Evolutionary conservation across 352 stramenopile species (phyloP), one percentile per base, ranked within the genome.

Genomic region (Pythium chondricola): DNA sequence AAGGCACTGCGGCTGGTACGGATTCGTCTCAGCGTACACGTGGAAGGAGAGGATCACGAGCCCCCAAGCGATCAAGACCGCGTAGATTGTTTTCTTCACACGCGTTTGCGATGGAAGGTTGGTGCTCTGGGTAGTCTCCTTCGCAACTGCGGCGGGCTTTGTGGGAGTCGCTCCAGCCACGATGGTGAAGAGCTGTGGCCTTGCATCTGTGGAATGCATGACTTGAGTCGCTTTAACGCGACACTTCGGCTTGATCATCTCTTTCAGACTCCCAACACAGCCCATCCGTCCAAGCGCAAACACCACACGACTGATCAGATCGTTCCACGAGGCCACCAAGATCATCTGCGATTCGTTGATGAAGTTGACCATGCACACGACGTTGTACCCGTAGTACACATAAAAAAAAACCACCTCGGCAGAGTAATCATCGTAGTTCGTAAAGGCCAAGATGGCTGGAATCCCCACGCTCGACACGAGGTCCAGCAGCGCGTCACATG

Each of bases 301-400:
- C 7, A 40, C 4, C 4, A 40, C 21, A 13, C 29, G 27, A 21
- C 29, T 40, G 29, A 40, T 6, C 29, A 50, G 18, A 38, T 50
- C 43, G n/a, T 9, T 36, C 43, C 43, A 50, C 7, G 43, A 50
- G 14, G 17, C 30, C 17, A 50, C 27, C 6, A 50, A 13, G 11
- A 50, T 9, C n/a, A 50, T 14, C 21, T 40, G 43, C 13, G 29
- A 50, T 20, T 50, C 43, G 29, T 50, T 50, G 5, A 40, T 26
- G 30, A 40, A 9, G 30, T 50, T 38, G 43, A 50, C 20, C 5
- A 50, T 6, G 27, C 43, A 50, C 7, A n/a, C 30, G 43, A 40
- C 31, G 43, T 50, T 40, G 43, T 50, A 50, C 43, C 27, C 38
- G 38, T 27, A 44, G 14, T 21, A n/a, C 9, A 20, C 14, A 18